Conservation (phyloP, 805 yeast species). For the Nakazawaea anatomiae region DNA sequence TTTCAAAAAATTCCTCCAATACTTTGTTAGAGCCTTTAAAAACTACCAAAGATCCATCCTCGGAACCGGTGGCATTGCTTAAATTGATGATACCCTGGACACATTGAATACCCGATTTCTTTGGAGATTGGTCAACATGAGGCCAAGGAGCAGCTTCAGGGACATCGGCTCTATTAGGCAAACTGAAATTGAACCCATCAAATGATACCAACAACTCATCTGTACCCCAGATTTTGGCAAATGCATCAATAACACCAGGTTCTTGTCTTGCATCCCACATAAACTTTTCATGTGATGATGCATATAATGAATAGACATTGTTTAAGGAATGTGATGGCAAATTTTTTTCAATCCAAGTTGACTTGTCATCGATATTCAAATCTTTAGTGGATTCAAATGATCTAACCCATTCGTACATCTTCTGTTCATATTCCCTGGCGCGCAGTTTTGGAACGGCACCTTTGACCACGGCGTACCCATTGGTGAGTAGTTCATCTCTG, state of each 20-base stretch:
- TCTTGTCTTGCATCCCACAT: conserved; percentile 29
- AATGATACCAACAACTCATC: conserved; percentile 27
- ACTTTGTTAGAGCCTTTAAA: conserved; percentile 20
- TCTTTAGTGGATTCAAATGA: conserved; percentile 13
- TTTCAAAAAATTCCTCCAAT: conserved; percentile 20
- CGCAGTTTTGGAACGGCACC: conserved; percentile 20
- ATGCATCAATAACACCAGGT: conserved; percentile 20
- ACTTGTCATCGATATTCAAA: conserved; percentile 19
- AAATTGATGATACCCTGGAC: conserved; percentile 28
- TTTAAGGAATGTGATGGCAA: conserved; percentile 19
- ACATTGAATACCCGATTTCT: conserved; percentile 23
- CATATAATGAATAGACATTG: conserved; percentile 16
- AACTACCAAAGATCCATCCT: conserved; percentile 28
- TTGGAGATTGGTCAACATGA: conserved; percentile 29
- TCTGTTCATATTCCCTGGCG: conserved; percentile 18
- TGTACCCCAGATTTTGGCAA: conserved; percentile 25
- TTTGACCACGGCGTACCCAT: conserved; percentile 28
- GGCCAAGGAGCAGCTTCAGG: conserved; percentile 20
- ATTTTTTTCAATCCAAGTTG: conserved; percentile 24
- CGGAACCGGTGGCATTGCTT: conserved; percentile 18
- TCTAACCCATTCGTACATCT: conserved; percentile 19
- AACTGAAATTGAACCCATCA: conserved; percentile 24
- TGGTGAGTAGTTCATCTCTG: conserved; percentile 22
- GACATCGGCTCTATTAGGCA: conserved; percentile 20
- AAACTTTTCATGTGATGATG: conserved; percentile 24